These are phyloP conservation scores for Ascochyta clinopodiicola DNA, from an alignment of 2,329 filamentous ascomycete species.

Conservation along the genomic window DNA sequence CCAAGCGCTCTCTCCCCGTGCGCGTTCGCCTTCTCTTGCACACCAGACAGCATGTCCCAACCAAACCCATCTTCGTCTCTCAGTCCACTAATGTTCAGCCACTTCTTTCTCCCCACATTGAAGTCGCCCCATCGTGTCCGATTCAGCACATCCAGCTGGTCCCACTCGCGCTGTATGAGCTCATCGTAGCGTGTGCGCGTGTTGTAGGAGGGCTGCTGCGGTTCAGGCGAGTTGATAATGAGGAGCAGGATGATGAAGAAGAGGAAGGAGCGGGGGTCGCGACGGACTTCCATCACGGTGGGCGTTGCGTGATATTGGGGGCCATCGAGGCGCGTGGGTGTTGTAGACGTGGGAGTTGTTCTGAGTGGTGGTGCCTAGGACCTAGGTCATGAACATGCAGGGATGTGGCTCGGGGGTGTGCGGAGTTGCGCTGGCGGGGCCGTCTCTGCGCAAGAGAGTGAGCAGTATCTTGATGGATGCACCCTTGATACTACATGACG, in stretches of 20 bases:
- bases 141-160: slow-evolving; percentile 55
- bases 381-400: slow-evolving; percentile 9
- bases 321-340: slow-evolving; percentile 13
- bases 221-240: slow-evolving; percentile 48
- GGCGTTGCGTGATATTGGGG: slow-evolving; percentile 12
- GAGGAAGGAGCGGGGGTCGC: slow-evolving; percentile 45
- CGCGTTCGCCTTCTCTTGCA: slow-evolving; percentile 65
- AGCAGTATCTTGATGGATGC: too few relatives aligned
- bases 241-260: slow-evolving; percentile 48
- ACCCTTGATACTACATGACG: too few relatives aligned
- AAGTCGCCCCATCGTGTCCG: slow-evolving; percentile 56
- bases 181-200: slow-evolving; percentile 50
- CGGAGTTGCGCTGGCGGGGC: slow-evolving; percentile 1
- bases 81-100: slow-evolving; percentile 73
- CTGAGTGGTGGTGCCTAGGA: not conserved
- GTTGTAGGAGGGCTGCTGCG: slow-evolving; percentile 43
- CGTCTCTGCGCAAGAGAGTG: too few relatives aligned
- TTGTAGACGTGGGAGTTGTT: not conserved
- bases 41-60: slow-evolving; percentile 75
- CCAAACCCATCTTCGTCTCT: slow-evolving; percentile 75
- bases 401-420: slow-evolving; percentile 20
- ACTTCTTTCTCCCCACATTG: slow-evolving; percentile 52
- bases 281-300: slow-evolving; percentile 47
- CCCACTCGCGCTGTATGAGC: slow-evolving; percentile 58
- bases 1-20: slow-evolving; percentile 12